A percentile compares a stretch with the other conserved stretches of the same genome.
Evolutionary conservation across 2,329 filamentous ascomycete genomes (phyloP).

Genomic region (Cercospora canescens): DNA sequence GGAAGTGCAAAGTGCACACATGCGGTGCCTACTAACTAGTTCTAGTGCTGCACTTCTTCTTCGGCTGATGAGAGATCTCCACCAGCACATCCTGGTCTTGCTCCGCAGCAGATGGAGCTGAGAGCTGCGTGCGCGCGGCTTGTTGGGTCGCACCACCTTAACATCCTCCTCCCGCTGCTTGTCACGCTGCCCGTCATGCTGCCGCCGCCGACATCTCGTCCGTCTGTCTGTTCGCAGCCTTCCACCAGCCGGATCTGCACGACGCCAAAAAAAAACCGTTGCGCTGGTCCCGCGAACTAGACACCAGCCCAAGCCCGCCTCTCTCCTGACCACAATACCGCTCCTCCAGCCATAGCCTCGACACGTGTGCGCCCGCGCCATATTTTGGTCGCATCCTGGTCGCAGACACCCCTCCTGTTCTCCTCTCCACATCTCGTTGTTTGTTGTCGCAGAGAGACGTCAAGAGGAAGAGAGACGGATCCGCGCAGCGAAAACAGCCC

Average conservation of each 20-base stretch:
- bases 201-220: background rate
- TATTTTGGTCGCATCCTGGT: background rate
- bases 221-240: background rate
- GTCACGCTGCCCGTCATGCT: slow-evolving; percentile 4
- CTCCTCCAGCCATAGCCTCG: background rate
- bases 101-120: background rate
- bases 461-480: background rate
- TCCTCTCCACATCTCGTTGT: background rate
- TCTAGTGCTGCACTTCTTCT: background rate
- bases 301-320: background rate
- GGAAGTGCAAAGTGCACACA: background rate
- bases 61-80: background rate
- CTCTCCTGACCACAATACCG: background rate
- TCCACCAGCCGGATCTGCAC: background rate
- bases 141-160: background rate
- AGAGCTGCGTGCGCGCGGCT: no score
- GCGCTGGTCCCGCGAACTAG: background rate
- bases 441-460: background rate
- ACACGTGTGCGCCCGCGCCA: background rate
- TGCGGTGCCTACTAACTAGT: background rate
- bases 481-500: background rate
- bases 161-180: background rate
- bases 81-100: background rate
- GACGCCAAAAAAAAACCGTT: background rate
- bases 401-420: background rate